Evolutionary conservation across 225 moss, liverwort and hornwort species (phyloP).

Genomic region (Antitrichia curtipendula): DNA sequence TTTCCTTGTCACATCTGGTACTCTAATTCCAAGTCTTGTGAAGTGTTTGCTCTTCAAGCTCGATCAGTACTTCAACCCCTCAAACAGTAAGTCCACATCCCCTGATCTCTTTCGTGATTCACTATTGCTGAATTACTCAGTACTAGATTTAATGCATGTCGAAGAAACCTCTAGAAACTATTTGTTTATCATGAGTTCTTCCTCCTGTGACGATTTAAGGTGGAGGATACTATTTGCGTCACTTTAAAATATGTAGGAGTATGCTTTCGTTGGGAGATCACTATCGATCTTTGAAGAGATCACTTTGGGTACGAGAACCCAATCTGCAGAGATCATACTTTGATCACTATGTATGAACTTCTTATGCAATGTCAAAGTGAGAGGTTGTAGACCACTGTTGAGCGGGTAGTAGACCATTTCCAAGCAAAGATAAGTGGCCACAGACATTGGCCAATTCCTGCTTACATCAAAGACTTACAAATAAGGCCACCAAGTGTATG

Average conservation of each 20-base stretch:
- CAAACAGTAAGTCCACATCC: slow-evolving; percentile 26
- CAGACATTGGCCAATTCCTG: not conserved
- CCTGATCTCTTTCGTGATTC: not conserved
- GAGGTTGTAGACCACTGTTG: not conserved
- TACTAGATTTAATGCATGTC: not conserved
- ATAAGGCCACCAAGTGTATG: not conserved
- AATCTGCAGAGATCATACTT: not conserved
- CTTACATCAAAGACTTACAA: not conserved
- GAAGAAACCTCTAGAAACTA: not conserved
- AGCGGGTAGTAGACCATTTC: not conserved
- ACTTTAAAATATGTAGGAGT: no score
- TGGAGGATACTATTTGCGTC: not conserved
- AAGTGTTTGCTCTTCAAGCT: slow-evolving; percentile 62
- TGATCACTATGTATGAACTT: not conserved
- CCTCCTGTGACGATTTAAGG: not conserved
- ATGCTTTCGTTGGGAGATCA: not conserved
- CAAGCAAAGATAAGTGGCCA: not conserved
- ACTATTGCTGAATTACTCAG: not conserved
- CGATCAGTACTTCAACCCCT: slow-evolving; percentile 13
- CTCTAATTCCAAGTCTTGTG: slow-evolving; percentile 49
- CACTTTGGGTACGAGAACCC: not conserved
- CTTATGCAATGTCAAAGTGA: not conserved
- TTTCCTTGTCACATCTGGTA: slow-evolving; percentile 46
- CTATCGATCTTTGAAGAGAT: not conserved
- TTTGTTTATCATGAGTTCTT: not conserved